Evolutionary conservation across 2,329 filamentous ascomycete genomes (phyloP), one percentile per base, ranked within the genome.

Genomic region (Leptographium flavum): DNA sequence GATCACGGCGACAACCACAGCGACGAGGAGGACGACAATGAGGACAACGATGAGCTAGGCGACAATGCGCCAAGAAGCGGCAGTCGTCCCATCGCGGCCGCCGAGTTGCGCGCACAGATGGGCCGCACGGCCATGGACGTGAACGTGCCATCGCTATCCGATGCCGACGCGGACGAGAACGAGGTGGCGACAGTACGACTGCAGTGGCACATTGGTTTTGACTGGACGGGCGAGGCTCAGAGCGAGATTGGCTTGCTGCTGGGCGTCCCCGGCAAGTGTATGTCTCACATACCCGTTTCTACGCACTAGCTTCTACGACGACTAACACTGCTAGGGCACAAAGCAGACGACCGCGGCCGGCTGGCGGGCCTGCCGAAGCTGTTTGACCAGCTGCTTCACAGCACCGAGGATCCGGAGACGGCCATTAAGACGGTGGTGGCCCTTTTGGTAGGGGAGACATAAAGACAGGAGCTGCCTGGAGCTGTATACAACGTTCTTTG

Each of bases 141-240:
- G 14, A 66, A 72, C 30, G 49, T 76, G 1, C 59, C 64, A 0
- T 25, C 40, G 27, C 57, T 45, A n/a, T 27, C 14, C 1, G 9
- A 27, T 11, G 39, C 8, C 45, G 21, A 33, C 52, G 3, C 52
- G 53, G 43, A 15, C 8, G 40, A 55, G 42, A 45, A 60, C 41
- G 57, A 63, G 1, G n/a, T n/a, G n/a, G 56, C 58, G 1, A 49
- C 62, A 10, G 45, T 79, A 5, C 68, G 74, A 23, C 61, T 85
- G 1, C 65, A 69, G 46, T 86, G 81, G 81, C 64, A 60, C 39
- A 76, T 83, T 37, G 60, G 61, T 2, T 83, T 85, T 54, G 81
- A 85, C 58, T 85, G 80, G 81, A 80, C 79, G 0, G 81, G 81
- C 6, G 81, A 85, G 55, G 80, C 77, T 5, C 70, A 73, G 54